Evolutionary conservation across 2,329 filamentous ascomycete genomes (phyloP), one percentile per base, ranked within the genome.

Genomic region (Calonectria pauciramosa): DNA sequence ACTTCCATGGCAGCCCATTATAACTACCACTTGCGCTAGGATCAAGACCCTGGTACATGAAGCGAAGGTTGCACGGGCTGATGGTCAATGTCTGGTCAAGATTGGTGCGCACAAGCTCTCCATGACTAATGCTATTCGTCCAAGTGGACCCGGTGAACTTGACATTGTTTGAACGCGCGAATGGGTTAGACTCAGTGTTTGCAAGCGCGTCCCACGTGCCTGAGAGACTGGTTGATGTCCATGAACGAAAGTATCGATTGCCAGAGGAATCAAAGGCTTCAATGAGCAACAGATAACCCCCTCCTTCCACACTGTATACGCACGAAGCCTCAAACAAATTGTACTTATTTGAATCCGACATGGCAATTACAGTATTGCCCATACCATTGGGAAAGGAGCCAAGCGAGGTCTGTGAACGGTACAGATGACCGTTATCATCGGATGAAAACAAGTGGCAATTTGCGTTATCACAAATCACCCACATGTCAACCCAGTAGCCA

Each of bases 401-500:
- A n/a, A 70, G 26, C 0, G 68, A 52, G 6, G 68, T 70, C 13
- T 54, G 47, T 14, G 68, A 41, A 34, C 68, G 68, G n/a, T 70
- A 70, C 3, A 70, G 47, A 16, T 70, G 59, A 34, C 68, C 68
- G 20, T 70, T 70, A 20, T 70, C 68, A 11, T 70, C 68, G 34
- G 68, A 70, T 4, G 68, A 70, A 20, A 70, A 70, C 6, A 70
- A 34, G 13, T 70, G 34, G 10, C 68, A 70, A 30, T 70, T 65
- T 4, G 10, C 7, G 8, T 47, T 47, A 44, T 70, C 68, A 34
- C 68, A 70, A 14, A 70, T 47, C 3, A 70, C 68, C 68, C 68
- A 70, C 68, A 70, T 70, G 28, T 70, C 68, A 7, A 70, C 68
- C 68, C 68, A 70, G n/a, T 38, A 36, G 36, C 68, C 68, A 23